Evolutionary conservation across 108 stramenopile genomes (phyloP).

Genomic region (Cylindrotheca fusiformis): DNA sequence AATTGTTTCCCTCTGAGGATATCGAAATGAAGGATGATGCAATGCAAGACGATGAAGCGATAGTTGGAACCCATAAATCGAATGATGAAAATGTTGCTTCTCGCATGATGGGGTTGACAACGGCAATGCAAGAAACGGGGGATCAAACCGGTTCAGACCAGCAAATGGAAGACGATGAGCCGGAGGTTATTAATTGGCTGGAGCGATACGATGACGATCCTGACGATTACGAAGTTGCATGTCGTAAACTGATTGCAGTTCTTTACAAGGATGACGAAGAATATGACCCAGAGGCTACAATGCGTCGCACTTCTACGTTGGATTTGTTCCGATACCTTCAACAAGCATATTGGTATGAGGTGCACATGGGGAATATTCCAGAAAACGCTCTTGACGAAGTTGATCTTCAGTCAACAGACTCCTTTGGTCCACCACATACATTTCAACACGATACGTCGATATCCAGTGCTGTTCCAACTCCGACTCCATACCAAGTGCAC

Average conservation of each 20-base stretch:
- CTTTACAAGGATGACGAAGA: constrained; percentile 29
- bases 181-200: constrained; percentile 21
- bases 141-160: not conserved
- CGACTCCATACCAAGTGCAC: too few relatives aligned
- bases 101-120: too few relatives aligned
- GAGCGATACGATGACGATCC: constrained; percentile 27
- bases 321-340: constrained; percentile 29
- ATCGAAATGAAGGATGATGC: too few relatives aligned
- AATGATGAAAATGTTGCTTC: too few relatives aligned
- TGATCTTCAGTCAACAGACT: too few relatives aligned
- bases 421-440: too few relatives aligned
- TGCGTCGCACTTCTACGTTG: constrained; percentile 12
- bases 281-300: constrained; percentile 19
- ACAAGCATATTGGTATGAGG: constrained; percentile 28
- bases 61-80: too few relatives aligned
- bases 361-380: constrained; percentile 12
- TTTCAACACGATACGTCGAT: too few relatives aligned
- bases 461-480: too few relatives aligned
- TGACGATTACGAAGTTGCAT: constrained; percentile 20
- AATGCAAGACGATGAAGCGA: too few relatives aligned
- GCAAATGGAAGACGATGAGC: not conserved
- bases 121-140: too few relatives aligned
- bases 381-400: constrained; percentile 3
- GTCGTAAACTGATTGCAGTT: constrained; percentile 12
- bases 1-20: too few relatives aligned